Percentiles rank a stretch among this genome's conserved stretches.
phyloP scores from a whole-genome alignment of 257 asterid genomes.

The Hygrophila difformis region DNA sequence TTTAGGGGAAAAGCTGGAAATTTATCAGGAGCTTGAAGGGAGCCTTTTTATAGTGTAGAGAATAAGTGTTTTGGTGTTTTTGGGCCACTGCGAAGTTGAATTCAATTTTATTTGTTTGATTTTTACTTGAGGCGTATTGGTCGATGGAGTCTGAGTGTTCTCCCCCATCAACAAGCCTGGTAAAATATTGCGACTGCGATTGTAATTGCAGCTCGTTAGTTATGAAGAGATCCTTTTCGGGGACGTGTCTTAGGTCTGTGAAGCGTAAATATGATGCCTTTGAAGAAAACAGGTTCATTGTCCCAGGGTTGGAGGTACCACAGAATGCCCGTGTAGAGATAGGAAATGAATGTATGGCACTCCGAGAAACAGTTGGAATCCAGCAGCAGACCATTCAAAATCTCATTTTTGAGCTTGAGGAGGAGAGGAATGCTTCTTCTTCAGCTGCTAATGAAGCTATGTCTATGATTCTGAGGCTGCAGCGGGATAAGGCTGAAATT shows the following conservation, averaged over 20 bases:
- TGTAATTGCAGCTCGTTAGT: conserved; percentile 31
- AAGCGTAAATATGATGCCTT: conserved; percentile 51
- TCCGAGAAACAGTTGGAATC: conserved; percentile 68
- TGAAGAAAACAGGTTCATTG: conserved; percentile 31
- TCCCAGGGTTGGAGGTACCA: conserved; percentile 41
- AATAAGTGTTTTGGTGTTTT: conserved; percentile 24
- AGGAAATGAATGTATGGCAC: conserved; percentile 67
- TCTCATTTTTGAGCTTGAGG: conserved; percentile 73
- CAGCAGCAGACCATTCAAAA: conserved; percentile 73
- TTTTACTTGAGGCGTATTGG: conserved; percentile 21
- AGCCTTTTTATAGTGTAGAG: conserved; percentile 11
- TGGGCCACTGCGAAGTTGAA: conserved; percentile 13
- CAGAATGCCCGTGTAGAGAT: conserved; percentile 67
- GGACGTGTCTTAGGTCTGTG: conserved; percentile 41
- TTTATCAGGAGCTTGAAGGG: conserved; percentile 9
- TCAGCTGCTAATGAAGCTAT: conserved; percentile 96
- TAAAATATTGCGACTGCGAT: conserved; percentile 55
- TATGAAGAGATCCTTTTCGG: conserved; percentile 42
- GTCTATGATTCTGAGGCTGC: conserved; percentile 95
- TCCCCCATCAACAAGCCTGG: conserved; percentile 31
- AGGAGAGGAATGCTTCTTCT: conserved; percentile 89
- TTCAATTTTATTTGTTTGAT: conserved; percentile 13
- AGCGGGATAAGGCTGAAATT: conserved; percentile 83
- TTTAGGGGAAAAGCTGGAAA: conserved; percentile 21
- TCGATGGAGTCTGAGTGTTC: conserved; percentile 52